Percentiles rank a stretch among this genome's conserved stretches.
Evolutionary conservation across 495 filamentous ascomycete genomes (phyloP).

Genomic region (Podospora pseudopauciseta): DNA sequence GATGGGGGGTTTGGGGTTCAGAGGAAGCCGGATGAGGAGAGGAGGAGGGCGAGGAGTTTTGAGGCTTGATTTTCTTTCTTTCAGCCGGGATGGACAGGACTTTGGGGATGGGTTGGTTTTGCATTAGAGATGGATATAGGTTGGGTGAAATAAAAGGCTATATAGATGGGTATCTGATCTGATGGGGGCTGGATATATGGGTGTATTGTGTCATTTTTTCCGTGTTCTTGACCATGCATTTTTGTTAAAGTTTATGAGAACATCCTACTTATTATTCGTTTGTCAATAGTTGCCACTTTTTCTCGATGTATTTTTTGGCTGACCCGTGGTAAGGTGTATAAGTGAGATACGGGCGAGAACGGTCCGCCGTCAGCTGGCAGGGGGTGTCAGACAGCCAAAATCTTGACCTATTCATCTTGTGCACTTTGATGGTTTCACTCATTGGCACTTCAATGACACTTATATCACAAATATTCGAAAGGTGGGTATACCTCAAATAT

Average conservation of each 20-base stretch:
- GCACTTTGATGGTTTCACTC: not conserved
- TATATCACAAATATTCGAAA: not conserved
- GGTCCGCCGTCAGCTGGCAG: not conserved
- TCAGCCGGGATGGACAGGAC: not conserved
- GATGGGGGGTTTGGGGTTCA: conserved; percentile 11
- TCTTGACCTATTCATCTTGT: not conserved
- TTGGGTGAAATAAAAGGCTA: not conserved
- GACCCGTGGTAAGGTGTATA: not conserved
- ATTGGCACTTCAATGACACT: not conserved
- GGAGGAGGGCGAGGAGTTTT: not conserved
- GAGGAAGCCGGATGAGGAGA: not conserved
- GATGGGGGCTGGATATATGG: not conserved
- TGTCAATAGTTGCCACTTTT: too few relatives aligned
- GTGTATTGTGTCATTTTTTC: not conserved
- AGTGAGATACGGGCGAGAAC: not conserved
- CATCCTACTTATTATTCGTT: not conserved
- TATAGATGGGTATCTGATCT: not conserved
- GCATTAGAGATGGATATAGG: not conserved
- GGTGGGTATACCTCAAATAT: not conserved
- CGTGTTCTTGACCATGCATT: not conserved
- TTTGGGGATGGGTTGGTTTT: not conserved
- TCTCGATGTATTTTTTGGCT: too few relatives aligned
- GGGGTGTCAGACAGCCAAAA: not conserved
- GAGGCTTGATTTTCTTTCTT: not conserved
- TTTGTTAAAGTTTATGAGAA: not conserved